Evolutionary conservation across 179 eudicot species (phyloP).

Genomic region (Sideroxylon spinosum): DNA sequence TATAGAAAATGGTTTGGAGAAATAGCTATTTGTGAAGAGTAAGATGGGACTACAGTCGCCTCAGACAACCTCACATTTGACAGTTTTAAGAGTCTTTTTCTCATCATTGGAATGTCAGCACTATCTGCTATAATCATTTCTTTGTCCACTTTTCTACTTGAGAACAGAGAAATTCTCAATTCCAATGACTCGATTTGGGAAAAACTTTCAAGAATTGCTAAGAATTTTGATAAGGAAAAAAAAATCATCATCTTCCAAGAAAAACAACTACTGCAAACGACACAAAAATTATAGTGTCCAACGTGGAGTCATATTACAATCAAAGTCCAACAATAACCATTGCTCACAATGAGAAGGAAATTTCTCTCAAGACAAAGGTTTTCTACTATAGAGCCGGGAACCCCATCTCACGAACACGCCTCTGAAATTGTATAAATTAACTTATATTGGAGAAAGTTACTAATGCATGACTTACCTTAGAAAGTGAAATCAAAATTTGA

Average conservation of each 20-base stretch:
- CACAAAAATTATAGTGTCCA: not conserved
- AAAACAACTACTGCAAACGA: not conserved
- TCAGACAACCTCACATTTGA: conserved; percentile 34
- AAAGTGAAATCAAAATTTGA: too few relatives aligned
- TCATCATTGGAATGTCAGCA: conserved; percentile 26
- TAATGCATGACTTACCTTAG: too few relatives aligned
- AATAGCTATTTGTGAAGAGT: conserved; percentile 12
- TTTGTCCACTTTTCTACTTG: conserved; percentile 20
- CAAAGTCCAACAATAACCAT: conserved; percentile 26
- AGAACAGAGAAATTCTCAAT: conserved; percentile 19
- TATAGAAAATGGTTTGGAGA: conserved; percentile 27
- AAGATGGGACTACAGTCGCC: conserved; percentile 11
- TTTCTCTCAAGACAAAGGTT: conserved; percentile 23
- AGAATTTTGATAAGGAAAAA: conserved; percentile 14
- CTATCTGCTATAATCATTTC: conserved; percentile 22
- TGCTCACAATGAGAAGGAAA: conserved; percentile 12
- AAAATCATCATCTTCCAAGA: not conserved
- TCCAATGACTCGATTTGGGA: conserved; percentile 2
- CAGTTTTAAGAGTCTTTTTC: conserved; percentile 44
- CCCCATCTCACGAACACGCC: conserved; percentile 12
- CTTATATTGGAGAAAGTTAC: not conserved
- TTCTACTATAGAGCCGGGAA: conserved; percentile 20
- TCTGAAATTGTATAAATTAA: not conserved
- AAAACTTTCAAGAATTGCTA: conserved; percentile 16
- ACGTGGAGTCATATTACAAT: not conserved